Conservation (phyloP, 192 early-diverging fungal genomes). For the Neocallimastix lanati region DNA sequence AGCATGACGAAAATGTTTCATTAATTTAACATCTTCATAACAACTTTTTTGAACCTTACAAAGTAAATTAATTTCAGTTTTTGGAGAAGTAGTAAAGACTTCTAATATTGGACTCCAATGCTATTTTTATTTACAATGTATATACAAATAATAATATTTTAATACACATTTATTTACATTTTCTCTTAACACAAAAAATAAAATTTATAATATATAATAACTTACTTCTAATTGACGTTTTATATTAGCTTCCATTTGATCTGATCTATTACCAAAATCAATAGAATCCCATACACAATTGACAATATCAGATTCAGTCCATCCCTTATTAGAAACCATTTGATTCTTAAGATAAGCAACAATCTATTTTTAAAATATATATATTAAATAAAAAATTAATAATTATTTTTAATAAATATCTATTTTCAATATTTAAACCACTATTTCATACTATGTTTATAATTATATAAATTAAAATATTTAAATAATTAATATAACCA, state of each 20-base stretch:
- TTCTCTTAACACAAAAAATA: too few species aligned
- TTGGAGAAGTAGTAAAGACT: slow-evolving; percentile 53
- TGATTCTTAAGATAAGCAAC: slow-evolving; percentile 41
- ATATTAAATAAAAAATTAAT: too few species aligned
- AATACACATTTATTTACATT: too few species aligned
- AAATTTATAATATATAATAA: too few species aligned
- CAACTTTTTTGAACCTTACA: slow-evolving; percentile 70
- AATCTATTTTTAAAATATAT: too few species aligned
- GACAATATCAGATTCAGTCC: slow-evolving; percentile 58
- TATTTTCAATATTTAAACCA: too few species aligned
- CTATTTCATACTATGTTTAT: too few species aligned
- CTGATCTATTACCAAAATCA: slow-evolving; percentile 59
- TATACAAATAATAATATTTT: too few species aligned
- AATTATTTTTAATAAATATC: too few species aligned
- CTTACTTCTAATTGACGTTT: slow-evolving; percentile 34
- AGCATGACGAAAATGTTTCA: slow-evolving; percentile 70
- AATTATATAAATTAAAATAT: too few species aligned
- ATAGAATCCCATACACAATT: slow-evolving; percentile 68
- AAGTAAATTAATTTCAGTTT: slow-evolving; percentile 69
- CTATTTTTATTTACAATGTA: slow-evolving; percentile 14
- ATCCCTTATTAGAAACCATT: slow-evolving; percentile 33
- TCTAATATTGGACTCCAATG: slow-evolving; percentile 59
- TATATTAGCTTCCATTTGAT: slow-evolving; percentile 65
- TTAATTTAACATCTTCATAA: slow-evolving; percentile 76
- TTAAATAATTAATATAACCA: too few species aligned